A percentile compares a stretch with the other conserved stretches of the same genome.
Conservation (phyloP, 192 early-diverging fungal genomes). For the Coemansia sp. region DNA sequence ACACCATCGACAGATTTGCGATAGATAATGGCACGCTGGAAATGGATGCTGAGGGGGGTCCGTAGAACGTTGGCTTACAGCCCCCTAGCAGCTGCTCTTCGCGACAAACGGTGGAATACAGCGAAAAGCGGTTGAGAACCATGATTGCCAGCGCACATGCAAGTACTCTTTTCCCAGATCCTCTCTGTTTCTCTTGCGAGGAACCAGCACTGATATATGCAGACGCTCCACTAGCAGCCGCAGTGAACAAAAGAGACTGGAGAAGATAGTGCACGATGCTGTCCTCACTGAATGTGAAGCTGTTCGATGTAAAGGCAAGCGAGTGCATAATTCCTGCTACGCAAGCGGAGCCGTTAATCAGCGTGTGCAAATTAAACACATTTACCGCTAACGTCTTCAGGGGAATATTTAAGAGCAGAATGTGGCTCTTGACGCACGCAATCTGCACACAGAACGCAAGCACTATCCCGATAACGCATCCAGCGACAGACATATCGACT, state of each 20-base stretch:
- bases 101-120: constrained; percentile 77
- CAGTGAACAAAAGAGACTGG: constrained; percentile 59
- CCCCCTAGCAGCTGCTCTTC: constrained; percentile 77
- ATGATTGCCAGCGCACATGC: constrained; percentile 56
- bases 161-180: constrained; percentile 42
- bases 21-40: constrained; percentile 23
- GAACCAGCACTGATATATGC: background rate
- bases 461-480: constrained; percentile 16
- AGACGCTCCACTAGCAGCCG: background rate
- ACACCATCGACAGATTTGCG: constrained; percentile 32
- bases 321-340: constrained; percentile 54
- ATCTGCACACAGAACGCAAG: constrained; percentile 19
- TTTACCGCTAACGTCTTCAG: background rate
- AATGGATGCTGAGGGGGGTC: constrained; percentile 47
- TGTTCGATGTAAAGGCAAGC: constrained; percentile 80
- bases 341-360: constrained; percentile 35
- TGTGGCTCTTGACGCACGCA: constrained; percentile 6
- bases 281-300: constrained; percentile 89
- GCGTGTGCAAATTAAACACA: constrained; percentile 17
- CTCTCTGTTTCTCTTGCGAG: constrained; percentile 14
- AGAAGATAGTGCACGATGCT: constrained; percentile 64
- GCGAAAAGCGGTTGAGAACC: constrained; percentile 58
- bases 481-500: constrained; percentile 24
- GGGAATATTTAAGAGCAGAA: too few relatives aligned
- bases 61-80: constrained; percentile 83